A percentile compares a stretch with the other conserved stretches of the same genome.
Conservation (phyloP, 2,329 filamentous ascomycete species). For the Clonostachys byssicola region DNA sequence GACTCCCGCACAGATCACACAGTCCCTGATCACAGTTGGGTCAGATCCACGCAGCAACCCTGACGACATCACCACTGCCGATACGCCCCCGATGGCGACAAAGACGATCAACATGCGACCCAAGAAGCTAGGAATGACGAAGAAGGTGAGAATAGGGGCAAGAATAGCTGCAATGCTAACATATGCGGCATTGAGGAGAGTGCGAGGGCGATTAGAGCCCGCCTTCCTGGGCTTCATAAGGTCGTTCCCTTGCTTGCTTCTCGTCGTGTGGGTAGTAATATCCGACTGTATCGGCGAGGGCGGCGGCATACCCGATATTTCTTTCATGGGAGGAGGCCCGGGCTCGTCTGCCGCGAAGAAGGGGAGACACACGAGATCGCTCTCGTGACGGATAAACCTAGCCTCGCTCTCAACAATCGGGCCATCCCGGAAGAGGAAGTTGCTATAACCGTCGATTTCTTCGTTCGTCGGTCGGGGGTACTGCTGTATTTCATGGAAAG, state of each 20-base stretch:
- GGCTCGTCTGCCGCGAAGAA: background rate
- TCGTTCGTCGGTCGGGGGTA: constrained; percentile 37
- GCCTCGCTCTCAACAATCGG: constrained; percentile 57
- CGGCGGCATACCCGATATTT: constrained; percentile 3
- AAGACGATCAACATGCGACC: constrained; percentile 54
- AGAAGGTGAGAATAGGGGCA: constrained; percentile 54
- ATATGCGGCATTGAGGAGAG: constrained; percentile 4
- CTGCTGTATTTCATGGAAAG: constrained; percentile 48
- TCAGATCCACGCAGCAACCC: constrained; percentile 6
- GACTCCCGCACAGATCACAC: background rate
- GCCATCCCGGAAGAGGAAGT: constrained; percentile 43
- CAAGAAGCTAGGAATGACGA: constrained; percentile 49
- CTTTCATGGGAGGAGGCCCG: constrained; percentile 8
- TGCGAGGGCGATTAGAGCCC: too few relatives aligned
- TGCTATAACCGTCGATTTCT: constrained; percentile 42
- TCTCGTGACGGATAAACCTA: constrained; percentile 49
- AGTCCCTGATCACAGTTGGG: background rate
- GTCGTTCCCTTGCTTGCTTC: background rate
- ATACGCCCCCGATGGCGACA: constrained; percentile 42
- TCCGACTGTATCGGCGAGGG: background rate
- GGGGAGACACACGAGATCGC: constrained; percentile 45
- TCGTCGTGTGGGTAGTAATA: background rate
- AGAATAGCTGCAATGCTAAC: constrained; percentile 32
- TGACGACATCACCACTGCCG: constrained; percentile 15
- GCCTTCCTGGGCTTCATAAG: background rate